Percentiles rank a stretch among this genome's conserved stretches.
Evolutionary conservation across 805 yeast genomes (phyloP).

Genomic region (Metschnikowia kunwiensis): DNA sequence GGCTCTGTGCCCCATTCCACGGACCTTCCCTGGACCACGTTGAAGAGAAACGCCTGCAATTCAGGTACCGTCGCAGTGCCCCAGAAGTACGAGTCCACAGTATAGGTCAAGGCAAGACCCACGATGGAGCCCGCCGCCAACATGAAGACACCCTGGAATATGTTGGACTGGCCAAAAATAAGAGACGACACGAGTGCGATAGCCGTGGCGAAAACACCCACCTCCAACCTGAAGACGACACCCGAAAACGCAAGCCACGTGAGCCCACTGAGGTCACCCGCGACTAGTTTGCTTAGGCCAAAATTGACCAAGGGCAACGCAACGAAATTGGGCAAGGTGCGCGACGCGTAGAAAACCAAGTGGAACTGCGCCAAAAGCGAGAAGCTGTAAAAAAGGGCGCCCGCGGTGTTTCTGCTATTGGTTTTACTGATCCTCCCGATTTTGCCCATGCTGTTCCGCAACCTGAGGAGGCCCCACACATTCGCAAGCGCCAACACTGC

Average conservation of each 20-base stretch:
- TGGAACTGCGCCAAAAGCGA: slow-evolving; percentile 74
- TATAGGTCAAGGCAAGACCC: slow-evolving; percentile 48
- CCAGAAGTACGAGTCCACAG: slow-evolving; percentile 81
- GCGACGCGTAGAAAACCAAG: slow-evolving; percentile 69
- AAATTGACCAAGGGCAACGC: slow-evolving; percentile 69
- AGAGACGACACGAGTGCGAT: slow-evolving; percentile 47
- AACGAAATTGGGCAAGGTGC: slow-evolving; percentile 85
- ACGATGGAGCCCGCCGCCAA: slow-evolving; percentile 47
- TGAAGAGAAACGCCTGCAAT: slow-evolving; percentile 65
- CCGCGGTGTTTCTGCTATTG: slow-evolving; percentile 13
- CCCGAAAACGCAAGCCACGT: slow-evolving; percentile 59
- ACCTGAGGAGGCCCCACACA: slow-evolving; percentile 46
- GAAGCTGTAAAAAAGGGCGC: slow-evolving; percentile 57
- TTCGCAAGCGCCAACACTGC: slow-evolving; percentile 62
- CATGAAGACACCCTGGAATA: slow-evolving; percentile 35
- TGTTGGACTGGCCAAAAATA: slow-evolving; percentile 44
- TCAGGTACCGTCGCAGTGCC: slow-evolving; percentile 62
- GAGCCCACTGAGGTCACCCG: slow-evolving; percentile 48
- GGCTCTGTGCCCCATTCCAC: slow-evolving; percentile 86
- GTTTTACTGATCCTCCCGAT: slow-evolving; percentile 16
- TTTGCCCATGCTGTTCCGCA: slow-evolving; percentile 40
- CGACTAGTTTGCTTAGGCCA: slow-evolving; percentile 50
- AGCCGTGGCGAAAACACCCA: slow-evolving; percentile 51
- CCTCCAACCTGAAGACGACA: slow-evolving; percentile 68
- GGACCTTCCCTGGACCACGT: slow-evolving; percentile 73